Evolutionary conservation across 208 protist species (phyloP).

Genomic region (Trichomonas tenax): DNA sequence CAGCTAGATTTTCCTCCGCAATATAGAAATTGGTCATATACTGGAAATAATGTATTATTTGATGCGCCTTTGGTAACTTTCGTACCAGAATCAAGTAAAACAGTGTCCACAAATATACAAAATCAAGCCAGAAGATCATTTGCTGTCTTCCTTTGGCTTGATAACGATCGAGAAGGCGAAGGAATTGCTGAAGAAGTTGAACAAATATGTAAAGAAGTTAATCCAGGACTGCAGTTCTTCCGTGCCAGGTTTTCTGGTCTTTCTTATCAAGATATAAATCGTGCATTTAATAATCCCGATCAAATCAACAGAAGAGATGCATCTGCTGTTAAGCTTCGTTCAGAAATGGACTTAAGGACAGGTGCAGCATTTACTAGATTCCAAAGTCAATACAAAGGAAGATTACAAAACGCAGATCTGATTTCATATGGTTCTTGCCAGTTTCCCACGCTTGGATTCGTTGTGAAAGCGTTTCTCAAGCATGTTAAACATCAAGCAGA

Average conservation of each 20-base stretch:
- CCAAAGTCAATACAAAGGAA: slow-evolving; percentile 49
- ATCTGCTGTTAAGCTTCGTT: slow-evolving; percentile 57
- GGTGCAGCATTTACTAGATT: slow-evolving; percentile 71
- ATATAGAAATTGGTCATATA: slow-evolving; percentile 59
- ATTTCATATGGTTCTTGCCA: slow-evolving; percentile 64
- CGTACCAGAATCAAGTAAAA: slow-evolving; percentile 47
- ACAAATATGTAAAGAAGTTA: slow-evolving; percentile 40
- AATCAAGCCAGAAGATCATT: slow-evolving; percentile 33
- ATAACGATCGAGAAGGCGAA: slow-evolving; percentile 72
- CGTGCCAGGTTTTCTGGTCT: slow-evolving; percentile 62
- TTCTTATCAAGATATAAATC: slow-evolving; percentile 35
- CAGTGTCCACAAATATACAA: slow-evolving; percentile 54
- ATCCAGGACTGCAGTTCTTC: slow-evolving; percentile 31
- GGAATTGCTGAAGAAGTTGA: slow-evolving; percentile 60
- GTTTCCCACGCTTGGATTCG: slow-evolving; percentile 81
- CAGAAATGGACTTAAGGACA: slow-evolving; percentile 68
- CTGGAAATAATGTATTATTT: slow-evolving; percentile 67
- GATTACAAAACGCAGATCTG: slow-evolving; percentile 25
- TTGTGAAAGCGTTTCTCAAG: slow-evolving; percentile 58
- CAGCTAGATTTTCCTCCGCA: slow-evolving; percentile 56
- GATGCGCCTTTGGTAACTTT: slow-evolving; percentile 43
- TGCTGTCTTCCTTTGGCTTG: slow-evolving; percentile 58
- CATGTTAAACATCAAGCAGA: not conserved
- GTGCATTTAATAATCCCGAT: slow-evolving; percentile 29
- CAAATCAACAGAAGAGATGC: slow-evolving; percentile 41